These are phyloP conservation scores for Lasiodiplodia sp. DNA, from an alignment of 2,329 filamentous ascomycete species.

Conservation along the genomic window DNA sequence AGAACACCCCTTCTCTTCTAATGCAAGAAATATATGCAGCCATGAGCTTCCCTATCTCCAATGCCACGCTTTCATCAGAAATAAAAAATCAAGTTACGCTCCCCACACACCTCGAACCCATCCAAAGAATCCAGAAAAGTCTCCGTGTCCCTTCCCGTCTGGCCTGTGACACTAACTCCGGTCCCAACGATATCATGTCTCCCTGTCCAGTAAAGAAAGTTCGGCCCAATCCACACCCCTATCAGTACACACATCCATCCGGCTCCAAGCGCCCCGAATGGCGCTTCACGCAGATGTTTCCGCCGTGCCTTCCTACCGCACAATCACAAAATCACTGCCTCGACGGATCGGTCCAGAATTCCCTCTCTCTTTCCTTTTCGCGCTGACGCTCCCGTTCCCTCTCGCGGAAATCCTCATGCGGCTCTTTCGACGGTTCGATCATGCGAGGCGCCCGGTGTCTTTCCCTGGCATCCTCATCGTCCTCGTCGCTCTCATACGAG, in stretches of 20 bases:
- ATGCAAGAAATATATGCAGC: conserved; percentile 20
- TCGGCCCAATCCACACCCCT: not conserved
- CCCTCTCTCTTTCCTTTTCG: conserved; percentile 18
- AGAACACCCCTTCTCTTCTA: conserved; percentile 7
- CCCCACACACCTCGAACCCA: not conserved
- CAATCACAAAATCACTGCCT: conserved; percentile 8
- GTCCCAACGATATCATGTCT: not conserved
- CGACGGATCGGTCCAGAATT: conserved; percentile 24
- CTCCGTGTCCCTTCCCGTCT: not conserved
- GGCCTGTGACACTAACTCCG: not conserved
- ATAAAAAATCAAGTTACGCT: not conserved
- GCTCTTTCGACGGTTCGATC: conserved; percentile 20
- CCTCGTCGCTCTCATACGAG: conserved; percentile 9
- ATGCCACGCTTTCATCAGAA: conserved; percentile 7
- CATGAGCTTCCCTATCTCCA: not conserved
- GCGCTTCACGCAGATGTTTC: not conserved
- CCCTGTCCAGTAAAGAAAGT: not conserved
- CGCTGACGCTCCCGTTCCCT: conserved; percentile 22
- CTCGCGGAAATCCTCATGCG: conserved; percentile 15
- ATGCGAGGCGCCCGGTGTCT: conserved; percentile 16
- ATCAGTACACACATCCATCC: not conserved
- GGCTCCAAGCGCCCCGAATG: not conserved
- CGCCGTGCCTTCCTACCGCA: not conserved
- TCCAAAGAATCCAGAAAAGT: conserved; percentile 2
- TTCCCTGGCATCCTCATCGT: conserved; percentile 18